Evolutionary conservation across 495 filamentous ascomycete genomes (phyloP), one percentile per base, ranked within the genome.

Genomic region (Oleoguttula mirabilis): DNA sequence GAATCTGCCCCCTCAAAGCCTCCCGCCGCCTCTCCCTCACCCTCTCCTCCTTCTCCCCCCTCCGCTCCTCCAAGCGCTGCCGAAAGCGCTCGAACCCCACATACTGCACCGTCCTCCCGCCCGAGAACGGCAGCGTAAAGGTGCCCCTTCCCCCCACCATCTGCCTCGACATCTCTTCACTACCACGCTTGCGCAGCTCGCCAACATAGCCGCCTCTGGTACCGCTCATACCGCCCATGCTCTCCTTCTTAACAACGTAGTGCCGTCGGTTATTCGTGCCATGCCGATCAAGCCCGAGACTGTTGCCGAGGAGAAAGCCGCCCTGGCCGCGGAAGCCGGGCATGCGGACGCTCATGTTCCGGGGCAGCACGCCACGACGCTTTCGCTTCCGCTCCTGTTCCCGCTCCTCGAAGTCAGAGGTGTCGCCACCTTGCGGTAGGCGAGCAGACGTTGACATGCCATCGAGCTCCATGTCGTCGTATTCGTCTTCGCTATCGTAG

Each of bases 1-100:
- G 69, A 55, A 92, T 93, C 50, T 70, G 81, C 42, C 72, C 67
- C 53, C 81, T 72, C 39, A 92, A 65, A 48, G 64, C 69, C 40
- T 79, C 68, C 34, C 76, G 71, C 41, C 77, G 64, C 48, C 72
- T 77, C 60, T 84, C 82, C 34, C 61, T 62, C 47, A 60, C 68
- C 20, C 57, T 56, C 43, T 72, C 67, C 20, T 75, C 69, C 32
- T 73, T 68, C 50, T 66, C 60, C 56, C 80, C 75, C 48, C 75
- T 77, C 39, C 73, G 52, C 43, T 74, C 69, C 27, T 72, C 66
- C 25, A 80, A 55, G 23, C 68, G 68, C 27, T 32, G 28, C 38
- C 39, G 3, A 5, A 48, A 38, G 10, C 17, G 3, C 22, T 14
- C 24, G 7, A 40, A 11, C 11, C 47, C 47, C 21, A 36, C 40